Evolutionary conservation across 805 yeast species (phyloP), one percentile per base, ranked within the genome.

Genomic region (Wickerhamomyces hampshirensis): DNA sequence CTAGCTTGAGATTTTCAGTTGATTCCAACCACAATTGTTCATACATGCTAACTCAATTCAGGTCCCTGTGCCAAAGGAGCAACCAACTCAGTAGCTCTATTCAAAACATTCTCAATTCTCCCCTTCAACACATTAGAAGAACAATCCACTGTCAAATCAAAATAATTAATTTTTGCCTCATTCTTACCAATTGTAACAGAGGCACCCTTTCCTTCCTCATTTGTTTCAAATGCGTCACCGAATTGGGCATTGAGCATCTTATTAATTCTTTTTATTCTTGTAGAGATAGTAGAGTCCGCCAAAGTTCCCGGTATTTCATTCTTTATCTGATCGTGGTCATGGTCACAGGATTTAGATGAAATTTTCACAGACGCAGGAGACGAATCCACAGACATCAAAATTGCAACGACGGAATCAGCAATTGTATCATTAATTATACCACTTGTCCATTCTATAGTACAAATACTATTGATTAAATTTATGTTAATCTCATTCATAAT

Each of bases 281-380:
- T 63, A 13, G 48, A 42, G 9, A 59, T 47, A 11, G 60, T 41
- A n/a, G 58, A 58, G 28, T 66, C 64, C 3, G 62, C 53, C 48
- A 65, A 58, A 5, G 44, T 34, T 4, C 35, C 37, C 18, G 33
- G 26, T n/a, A 21, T 13, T 11, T 27, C 26, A 6, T 36, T 29
- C 26, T 45, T 46, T 5, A 44, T 38, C 43, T 63, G 63, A 8
- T 42, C 38, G 40, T 62, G 68, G 5, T 47, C 55, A 54, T 78
- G 83, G 1, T 53, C 43, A 45, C 83, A 79, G 2, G 68, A 45
- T 36, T 71, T 71, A 5, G 95, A 78, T 11, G 95, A 78, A 45
- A 87, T 59, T 56, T 91, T 93, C 19, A 93, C 95, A 6, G 97
- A 86, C 2, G 96, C 95, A 9, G 96, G 96, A 0, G 96, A 80